Percentiles rank a stretch among this genome's conserved stretches.
Conservation (phyloP, 352 stramenopile genomes). For the Saprolegnia diclina region DNA sequence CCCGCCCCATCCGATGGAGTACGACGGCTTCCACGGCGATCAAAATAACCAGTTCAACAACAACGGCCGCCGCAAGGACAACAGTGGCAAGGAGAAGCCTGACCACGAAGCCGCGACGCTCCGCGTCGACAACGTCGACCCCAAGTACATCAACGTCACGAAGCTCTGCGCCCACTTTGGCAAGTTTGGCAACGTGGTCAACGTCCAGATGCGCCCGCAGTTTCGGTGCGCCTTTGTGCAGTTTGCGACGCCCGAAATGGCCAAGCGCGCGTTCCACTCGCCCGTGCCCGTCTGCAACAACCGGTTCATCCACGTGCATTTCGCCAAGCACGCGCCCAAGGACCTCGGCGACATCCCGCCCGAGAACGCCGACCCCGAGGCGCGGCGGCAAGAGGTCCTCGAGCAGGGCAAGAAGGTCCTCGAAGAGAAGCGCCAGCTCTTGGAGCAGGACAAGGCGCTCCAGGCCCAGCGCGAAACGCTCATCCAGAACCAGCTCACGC, state of each 20-base stretch:
- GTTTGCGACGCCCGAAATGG: conserved; percentile 74
- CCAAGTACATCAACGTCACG: conserved; percentile 87
- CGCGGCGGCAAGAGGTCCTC: conserved; percentile 60
- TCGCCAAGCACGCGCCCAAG: conserved; percentile 74
- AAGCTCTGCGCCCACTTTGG: conserved; percentile 82
- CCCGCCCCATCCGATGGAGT: conserved; percentile 19
- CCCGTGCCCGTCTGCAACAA: conserved; percentile 86
- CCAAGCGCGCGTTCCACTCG: conserved; percentile 82
- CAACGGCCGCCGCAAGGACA: not conserved
- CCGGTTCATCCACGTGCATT: conserved; percentile 85
- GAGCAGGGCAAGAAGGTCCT: conserved; percentile 76
- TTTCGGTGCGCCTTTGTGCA: conserved; percentile 81
- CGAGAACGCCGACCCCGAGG: conserved; percentile 61
- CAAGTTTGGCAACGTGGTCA: conserved; percentile 85
- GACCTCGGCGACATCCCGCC: conserved; percentile 34
- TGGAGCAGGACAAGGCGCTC: conserved; percentile 77
- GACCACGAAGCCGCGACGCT: conserved; percentile 38
- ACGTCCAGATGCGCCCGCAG: conserved; percentile 80
- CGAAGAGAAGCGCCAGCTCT: conserved; percentile 79
- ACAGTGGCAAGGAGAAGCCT: not conserved
- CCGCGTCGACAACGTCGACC: conserved; percentile 78
- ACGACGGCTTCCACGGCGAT: conserved; percentile 14
- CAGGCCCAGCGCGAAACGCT: conserved; percentile 81
- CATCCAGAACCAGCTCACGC: conserved; percentile 70
- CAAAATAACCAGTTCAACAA: not conserved